A percentile compares a stretch with the other conserved stretches of the same genome.
Evolutionary conservation across 1,284 basidiomycete genomes (phyloP).

Genomic region (Rhizoctonia solani): DNA sequence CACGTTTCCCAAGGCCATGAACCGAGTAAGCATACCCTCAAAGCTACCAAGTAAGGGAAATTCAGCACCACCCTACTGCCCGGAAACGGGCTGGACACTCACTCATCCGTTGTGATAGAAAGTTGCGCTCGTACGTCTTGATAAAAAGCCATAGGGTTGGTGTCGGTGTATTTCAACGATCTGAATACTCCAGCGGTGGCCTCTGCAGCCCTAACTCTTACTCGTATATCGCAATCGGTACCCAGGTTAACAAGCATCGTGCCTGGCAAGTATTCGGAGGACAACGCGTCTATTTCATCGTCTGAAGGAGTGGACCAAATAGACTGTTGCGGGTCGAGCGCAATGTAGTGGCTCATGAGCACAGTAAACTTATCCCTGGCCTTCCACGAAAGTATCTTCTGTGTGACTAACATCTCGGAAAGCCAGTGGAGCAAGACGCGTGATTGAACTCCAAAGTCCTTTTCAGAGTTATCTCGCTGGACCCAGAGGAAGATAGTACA

Average conservation of each 20-base stretch:
- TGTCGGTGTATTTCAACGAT: slow-evolving; percentile 19
- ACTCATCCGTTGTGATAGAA: slow-evolving; percentile 22
- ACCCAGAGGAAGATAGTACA: slow-evolving; percentile 71
- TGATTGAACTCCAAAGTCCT: slow-evolving; percentile 54
- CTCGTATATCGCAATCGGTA: slow-evolving; percentile 78
- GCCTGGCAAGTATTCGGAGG: slow-evolving; percentile 51
- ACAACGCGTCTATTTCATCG: slow-evolving; percentile 41
- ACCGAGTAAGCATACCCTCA: slow-evolving; percentile 78
- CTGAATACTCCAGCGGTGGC: slow-evolving; percentile 64
- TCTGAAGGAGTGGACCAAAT: slow-evolving; percentile 51
- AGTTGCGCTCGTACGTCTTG: slow-evolving; percentile 28
- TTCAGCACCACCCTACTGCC: no score
- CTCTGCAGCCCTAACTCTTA: slow-evolving; percentile 76
- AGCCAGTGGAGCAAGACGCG: slow-evolving; percentile 60
- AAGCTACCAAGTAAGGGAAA: slow-evolving; percentile 61
- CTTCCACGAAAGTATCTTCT: slow-evolving; percentile 64
- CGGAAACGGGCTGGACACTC: no score
- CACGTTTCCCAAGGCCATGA: slow-evolving; percentile 80
- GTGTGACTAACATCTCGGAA: slow-evolving; percentile 50
- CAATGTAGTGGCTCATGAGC: slow-evolving; percentile 70
- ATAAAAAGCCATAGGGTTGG: slow-evolving; percentile 27
- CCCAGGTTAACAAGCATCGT: slow-evolving; percentile 58
- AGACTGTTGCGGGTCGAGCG: slow-evolving; percentile 59
- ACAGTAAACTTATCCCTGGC: slow-evolving; percentile 66
- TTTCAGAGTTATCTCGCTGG: slow-evolving; percentile 45